Percentiles rank a stretch among this genome's conserved stretches.
Conservation (phyloP, 2,329 filamentous ascomycete species). For the Colletotrichum ledebouriae region DNA sequence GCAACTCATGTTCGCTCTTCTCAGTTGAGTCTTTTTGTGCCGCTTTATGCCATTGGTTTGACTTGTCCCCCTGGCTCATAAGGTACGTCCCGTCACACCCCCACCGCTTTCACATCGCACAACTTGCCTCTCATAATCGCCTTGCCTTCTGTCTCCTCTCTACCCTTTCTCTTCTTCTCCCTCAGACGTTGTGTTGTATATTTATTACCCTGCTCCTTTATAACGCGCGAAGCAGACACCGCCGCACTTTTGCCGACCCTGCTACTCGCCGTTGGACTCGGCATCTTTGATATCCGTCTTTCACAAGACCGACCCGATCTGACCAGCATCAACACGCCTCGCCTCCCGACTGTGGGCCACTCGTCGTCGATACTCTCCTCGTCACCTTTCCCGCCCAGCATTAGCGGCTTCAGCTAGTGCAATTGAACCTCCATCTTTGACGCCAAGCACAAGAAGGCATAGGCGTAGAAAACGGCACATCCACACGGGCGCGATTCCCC, state of each 20-base stretch:
- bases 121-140: slow-evolving; percentile 24
- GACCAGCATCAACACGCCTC: background rate
- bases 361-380: slow-evolving; percentile 8
- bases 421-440: slow-evolving; percentile 33
- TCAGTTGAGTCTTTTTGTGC: slow-evolving; percentile 10
- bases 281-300: background rate
- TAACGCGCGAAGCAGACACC: background rate
- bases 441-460: slow-evolving; percentile 32
- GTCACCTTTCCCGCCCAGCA: slow-evolving; percentile 28
- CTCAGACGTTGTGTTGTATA: background rate
- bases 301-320: background rate
- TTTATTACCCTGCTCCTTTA: background rate
- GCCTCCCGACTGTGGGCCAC: background rate
- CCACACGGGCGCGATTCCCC: slow-evolving; percentile 24
- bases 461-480: slow-evolving; percentile 23
- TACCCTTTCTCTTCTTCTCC: slow-evolving; percentile 15
- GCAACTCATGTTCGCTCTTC: background rate
- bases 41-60: slow-evolving; percentile 24
- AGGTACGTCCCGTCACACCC: slow-evolving; percentile 4
- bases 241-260: slow-evolving; percentile 13
- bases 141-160: slow-evolving; percentile 13
- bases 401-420: slow-evolving; percentile 36
- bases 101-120: slow-evolving; percentile 25
- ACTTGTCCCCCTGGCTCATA: background rate
- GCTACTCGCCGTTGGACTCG: slow-evolving; percentile 13